Evolutionary conservation across 2,329 filamentous ascomycete species (phyloP), one percentile per base, ranked within the genome.

Genomic region (Aspergillus puulaauensis): DNA sequence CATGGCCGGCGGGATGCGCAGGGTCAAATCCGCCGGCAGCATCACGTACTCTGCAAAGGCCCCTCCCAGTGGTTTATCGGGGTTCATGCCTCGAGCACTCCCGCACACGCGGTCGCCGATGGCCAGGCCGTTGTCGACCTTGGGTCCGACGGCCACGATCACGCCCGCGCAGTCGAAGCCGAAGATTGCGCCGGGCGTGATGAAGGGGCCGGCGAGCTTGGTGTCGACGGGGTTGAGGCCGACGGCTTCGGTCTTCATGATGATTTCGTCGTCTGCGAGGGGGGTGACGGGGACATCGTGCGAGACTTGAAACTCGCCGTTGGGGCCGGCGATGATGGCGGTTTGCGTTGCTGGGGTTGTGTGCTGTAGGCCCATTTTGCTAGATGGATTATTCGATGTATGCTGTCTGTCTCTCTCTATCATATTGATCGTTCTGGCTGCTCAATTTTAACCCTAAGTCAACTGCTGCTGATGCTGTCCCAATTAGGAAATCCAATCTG

Each of bases 101-200:
- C 53, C 46, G 24, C 41, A 50, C 12, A 56, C 37, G 39, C 48
- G 45, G 41, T 56, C 53, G 15, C 53, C 53, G n/a, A 31, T n/a
- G 11, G 17, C 21, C 6, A 50, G 41, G 2, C 37, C 19, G 8
- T 47, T 56, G 3, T 31, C 37, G 27, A 56, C 53, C 9, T 37
- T 23, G 9, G 14, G 11, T 3, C 46, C 53, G 1, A 56, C 39
- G n/a, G 31, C 46, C 3, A 33, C 15, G 24, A 56, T 37, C 3
- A 49, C 31, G 23, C 53, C 53, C 1, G 39, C 27, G 45, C 37
- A 56, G 46, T 56, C 53, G 43, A 35, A 56, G 14, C 53, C 53
- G 27, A 56, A 35, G 31, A 56, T 41, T 21, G 46, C 48, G 24
- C 53, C 53, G 12, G 53, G 53, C 2, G 35, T 41, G 8, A 27